A percentile compares a stretch with the other conserved stretches of the same genome.
Evolutionary conservation across 257 asterid genomes (phyloP).

Genomic region (Solanum paucissectum): DNA sequence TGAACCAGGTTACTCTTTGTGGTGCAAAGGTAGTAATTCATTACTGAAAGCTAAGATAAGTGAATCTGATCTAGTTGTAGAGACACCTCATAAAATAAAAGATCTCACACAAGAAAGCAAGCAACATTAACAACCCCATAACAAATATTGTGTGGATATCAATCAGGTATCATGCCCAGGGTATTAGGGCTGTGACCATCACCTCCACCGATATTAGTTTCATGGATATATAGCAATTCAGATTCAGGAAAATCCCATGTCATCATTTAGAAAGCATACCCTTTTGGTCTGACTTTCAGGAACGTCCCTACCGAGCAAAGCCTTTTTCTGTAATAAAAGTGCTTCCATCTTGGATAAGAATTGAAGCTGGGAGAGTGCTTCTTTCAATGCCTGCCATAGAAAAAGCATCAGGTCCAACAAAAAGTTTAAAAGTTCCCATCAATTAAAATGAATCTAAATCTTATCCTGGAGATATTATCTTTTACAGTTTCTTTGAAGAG

Average conservation of each 20-base stretch:
- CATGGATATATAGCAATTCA: background rate
- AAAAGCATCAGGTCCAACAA: background rate
- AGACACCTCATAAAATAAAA: background rate
- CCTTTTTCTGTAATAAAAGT: slow-evolving; percentile 51
- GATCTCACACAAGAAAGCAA: background rate
- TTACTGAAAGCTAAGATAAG: background rate
- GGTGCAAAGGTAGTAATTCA: background rate
- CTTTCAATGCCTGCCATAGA: slow-evolving; percentile 48
- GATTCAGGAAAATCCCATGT: slow-evolving; percentile 1
- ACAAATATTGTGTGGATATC: background rate
- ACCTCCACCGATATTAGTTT: too few relatives aligned
- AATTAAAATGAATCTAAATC: background rate
- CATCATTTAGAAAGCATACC: slow-evolving; percentile 29
- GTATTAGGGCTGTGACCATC: background rate
- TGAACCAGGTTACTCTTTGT: background rate
- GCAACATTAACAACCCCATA: background rate
- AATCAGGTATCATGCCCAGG: background rate
- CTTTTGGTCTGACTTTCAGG: slow-evolving; percentile 33
- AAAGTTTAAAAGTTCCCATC: background rate
- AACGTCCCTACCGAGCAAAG: slow-evolving; percentile 26
- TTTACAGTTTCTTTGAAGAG: background rate
- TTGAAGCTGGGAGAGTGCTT: slow-evolving; percentile 41
- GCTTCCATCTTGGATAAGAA: slow-evolving; percentile 63
- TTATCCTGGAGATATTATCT: background rate
- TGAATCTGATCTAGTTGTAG: background rate